A percentile compares a stretch with the other conserved stretches of the same genome.
Conservation (phyloP, 176 grass and related monocot genomes). For the Bromus sterilis region DNA sequence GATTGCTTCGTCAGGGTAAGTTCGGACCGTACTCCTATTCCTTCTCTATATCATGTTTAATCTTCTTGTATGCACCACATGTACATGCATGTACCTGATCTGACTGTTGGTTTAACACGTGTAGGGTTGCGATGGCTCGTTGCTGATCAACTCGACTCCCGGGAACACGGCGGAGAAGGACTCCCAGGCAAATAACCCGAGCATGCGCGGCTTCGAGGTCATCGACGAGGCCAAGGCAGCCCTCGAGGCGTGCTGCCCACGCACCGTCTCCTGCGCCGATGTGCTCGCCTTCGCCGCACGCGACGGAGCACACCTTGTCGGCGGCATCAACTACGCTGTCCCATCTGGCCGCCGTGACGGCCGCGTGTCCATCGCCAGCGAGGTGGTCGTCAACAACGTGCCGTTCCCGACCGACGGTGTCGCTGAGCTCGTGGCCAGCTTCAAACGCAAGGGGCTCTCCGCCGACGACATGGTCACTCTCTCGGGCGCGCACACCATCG, state of each 20-base stretch:
- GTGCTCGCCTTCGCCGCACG: conserved; percentile 42
- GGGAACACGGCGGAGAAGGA: conserved; percentile 32
- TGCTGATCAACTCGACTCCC: conserved; percentile 40
- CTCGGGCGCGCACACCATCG: conserved; percentile 50
- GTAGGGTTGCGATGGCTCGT: conserved; percentile 45
- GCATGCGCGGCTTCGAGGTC: conserved; percentile 46
- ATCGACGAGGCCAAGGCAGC: conserved; percentile 49
- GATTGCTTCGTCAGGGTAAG: conserved; percentile 93
- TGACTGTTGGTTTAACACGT: background rate
- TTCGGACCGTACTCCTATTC: background rate
- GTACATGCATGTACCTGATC: background rate
- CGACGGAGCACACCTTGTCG: conserved; percentile 24
- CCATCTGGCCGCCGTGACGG: conserved; percentile 49
- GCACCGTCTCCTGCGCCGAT: conserved; percentile 64
- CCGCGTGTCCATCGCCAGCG: background rate
- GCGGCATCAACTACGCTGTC: conserved; percentile 19
- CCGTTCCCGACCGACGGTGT: background rate
- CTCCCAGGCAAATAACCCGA: conserved; percentile 27
- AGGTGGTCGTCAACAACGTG: conserved; percentile 34
- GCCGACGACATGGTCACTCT: conserved; percentile 34
- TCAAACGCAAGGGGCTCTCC: conserved; percentile 17
- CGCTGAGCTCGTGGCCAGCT: background rate
- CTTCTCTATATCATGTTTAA: background rate
- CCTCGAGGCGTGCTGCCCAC: conserved; percentile 37
- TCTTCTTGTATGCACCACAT: background rate